phyloP scores from a whole-genome alignment of 495 filamentous ascomycete genomes.

The Aspergillus steynii region DNA sequence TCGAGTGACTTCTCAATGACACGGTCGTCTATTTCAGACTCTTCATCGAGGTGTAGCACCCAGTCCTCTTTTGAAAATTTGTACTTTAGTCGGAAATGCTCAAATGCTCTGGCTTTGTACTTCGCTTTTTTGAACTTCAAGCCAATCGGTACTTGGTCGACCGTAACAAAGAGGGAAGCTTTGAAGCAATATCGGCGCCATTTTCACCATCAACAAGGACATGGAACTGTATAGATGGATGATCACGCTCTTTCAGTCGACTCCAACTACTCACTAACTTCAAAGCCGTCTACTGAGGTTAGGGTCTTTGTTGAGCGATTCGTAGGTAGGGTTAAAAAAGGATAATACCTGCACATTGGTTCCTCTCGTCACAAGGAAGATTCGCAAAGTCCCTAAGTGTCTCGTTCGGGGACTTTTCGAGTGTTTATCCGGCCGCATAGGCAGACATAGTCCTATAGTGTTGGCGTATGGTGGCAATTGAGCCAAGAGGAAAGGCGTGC shows the following conservation, averaged over 20 bases:
- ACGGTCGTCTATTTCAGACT: conserved; percentile 15
- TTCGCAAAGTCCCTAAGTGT: conserved; percentile 1
- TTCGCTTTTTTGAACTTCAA: conserved; percentile 7
- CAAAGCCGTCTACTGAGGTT: conserved; percentile 1
- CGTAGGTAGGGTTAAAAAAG: not conserved
- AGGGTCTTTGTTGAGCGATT: too few relatives aligned
- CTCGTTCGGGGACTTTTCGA: not conserved
- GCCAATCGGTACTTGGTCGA: conserved; percentile 7
- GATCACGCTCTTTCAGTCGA: conserved; percentile 2
- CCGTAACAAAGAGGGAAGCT: conserved; percentile 9
- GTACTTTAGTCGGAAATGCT: conserved; percentile 11
- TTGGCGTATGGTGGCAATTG: conserved; percentile 11
- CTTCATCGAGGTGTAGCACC: conserved; percentile 15
- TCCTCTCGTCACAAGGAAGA: conserved; percentile 16
- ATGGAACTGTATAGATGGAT: conserved; percentile 10
- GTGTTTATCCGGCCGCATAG: conserved; percentile 9
- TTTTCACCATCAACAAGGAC: conserved; percentile 10
- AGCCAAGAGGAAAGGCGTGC: not conserved
- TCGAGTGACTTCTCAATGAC: conserved; percentile 10
- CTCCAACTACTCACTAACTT: conserved; percentile 7
- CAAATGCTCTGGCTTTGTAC: conserved; percentile 13
- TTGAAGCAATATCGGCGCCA: not conserved
- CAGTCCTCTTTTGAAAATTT: conserved; percentile 12
- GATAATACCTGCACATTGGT: conserved; percentile 7
- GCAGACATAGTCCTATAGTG: conserved; percentile 7